Evolutionary conservation across 1,284 basidiomycete genomes (phyloP), one percentile per base, ranked within the genome.

Genomic region (Ustilago bromivora): DNA sequence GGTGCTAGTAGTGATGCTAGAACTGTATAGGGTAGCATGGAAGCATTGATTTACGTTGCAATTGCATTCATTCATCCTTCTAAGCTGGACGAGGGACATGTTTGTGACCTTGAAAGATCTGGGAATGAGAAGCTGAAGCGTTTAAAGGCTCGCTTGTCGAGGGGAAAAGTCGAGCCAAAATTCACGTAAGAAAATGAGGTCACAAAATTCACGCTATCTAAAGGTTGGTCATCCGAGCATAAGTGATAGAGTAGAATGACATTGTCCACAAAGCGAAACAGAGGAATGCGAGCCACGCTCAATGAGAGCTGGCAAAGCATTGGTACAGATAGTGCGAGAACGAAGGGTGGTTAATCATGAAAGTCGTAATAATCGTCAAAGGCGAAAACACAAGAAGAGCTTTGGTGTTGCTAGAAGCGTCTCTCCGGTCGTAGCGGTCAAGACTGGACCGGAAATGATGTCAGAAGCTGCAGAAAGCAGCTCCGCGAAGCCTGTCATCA

Each of bases 1-100:
- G 77, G 79, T 19, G 81, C 79, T n/a, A 70, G 66, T 54, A 49
- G 55, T 4, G 46, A 47, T 23, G 32, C 54, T 31, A 57, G 57
- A 8, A 54, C 40, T n/a, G 64, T 36, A 1, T 66, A 46, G 38
- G 17, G 36, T 28, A 38, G 10, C 36, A 13, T 10, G 13, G 36
- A 38, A 38, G 36, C 5, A 38, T 38, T 10, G 9, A 10, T 38
- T 38, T 6, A 46, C 41, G 17, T 19, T 17, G 41, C 41, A 15
- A 51, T 13, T 32, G 28, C 28, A 51, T n/a, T 51, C 8, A n/a
- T n/a, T 40, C 2, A n/a, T 23, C 40, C 7, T 41, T 15, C 40
- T 41, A 12, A 41, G 40, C 12, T 41, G 12, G 6, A 41, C 15
- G 11, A 6, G 12, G 6, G 17, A 32, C 32, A 9, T 36, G 52